Evolutionary conservation across 1,284 basidiomycete genomes (phyloP), one percentile per base, ranked within the genome.

Genomic region (Leccinum cinnamomeum): DNA sequence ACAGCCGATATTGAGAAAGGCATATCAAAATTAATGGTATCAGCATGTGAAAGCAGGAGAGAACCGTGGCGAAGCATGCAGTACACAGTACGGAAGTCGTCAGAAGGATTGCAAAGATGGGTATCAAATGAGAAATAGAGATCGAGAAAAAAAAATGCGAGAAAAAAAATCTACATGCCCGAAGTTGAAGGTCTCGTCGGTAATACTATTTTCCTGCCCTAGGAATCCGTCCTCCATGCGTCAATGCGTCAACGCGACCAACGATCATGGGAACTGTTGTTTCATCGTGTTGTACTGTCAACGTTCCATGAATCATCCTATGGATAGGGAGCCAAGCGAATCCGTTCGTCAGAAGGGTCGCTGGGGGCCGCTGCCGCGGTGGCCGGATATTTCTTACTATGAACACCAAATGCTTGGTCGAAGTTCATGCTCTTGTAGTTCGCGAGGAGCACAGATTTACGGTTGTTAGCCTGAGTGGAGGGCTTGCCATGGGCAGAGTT

Each of bases 351-450:
- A 53, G 25, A 54, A 20, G 30, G 53, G 10, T 12, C 53, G 53
- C 65, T 18, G 63, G 67, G 62, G 65, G 54, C 46, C 12, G 57
- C 54, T 53, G 39, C 53, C 33, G 61, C 53, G 16, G 66, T 63
- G 6, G 57, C 56, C 10, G 58, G n/a, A 58, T 68, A 69, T 51
- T 67, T 64, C 53, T 64, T 58, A 58, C 65, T 64, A 3, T 69
- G 70, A 33, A 85, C 68, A 30, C 84, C 80, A 65, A 88, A 88
- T 44, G 85, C 85, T 67, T 82, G 72, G 25, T 76, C 83, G 59
- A 87, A 82, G 69, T 78, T 70, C 68, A 71, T 67, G 62, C 53
- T 70, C 20, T 70, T 73, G 57, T 67, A 62, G 46, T 50, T 67
- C 41, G 76, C 75, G 56, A 70, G 72, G 39, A 74, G 72, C 37